These are phyloP conservation scores for Leishmania arabica DNA, from an alignment of 208 protist species.

Conservation along the genomic window DNA sequence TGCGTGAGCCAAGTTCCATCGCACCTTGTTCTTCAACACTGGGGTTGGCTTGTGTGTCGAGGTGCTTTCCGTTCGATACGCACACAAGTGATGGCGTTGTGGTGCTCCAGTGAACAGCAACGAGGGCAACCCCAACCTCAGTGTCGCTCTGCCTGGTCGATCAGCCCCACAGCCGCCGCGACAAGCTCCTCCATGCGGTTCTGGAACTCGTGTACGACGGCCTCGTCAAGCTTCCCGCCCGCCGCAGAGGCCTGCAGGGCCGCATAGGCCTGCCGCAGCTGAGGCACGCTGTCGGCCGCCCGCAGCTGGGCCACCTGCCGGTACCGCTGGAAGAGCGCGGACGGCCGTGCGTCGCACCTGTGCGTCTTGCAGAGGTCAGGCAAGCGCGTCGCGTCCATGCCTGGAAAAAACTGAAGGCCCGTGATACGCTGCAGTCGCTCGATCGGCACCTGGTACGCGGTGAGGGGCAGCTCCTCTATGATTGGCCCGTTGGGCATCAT, in stretches of 20 bases:
- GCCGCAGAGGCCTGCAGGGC: conserved; percentile 27
- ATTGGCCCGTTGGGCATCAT: conserved; percentile 82
- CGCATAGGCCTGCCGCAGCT: conserved; percentile 51
- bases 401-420: conserved; percentile 79
- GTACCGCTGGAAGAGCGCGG: conserved; percentile 53
- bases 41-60: not conserved
- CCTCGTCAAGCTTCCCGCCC: conserved; percentile 34
- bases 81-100: not conserved
- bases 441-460: conserved; percentile 70
- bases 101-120: not conserved
- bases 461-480: conserved; percentile 64
- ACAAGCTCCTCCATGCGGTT: conserved; percentile 52
- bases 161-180: conserved; percentile 24
- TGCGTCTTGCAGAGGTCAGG: conserved; percentile 58
- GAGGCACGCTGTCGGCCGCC: conserved; percentile 48
- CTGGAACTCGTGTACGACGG: conserved; percentile 46
- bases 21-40: not conserved
- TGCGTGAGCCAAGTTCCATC: not conserved
- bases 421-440: conserved; percentile 52
- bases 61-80: not conserved
- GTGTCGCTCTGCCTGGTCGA: conserved; percentile 20
- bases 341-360: conserved; percentile 48
- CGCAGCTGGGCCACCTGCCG: conserved; percentile 67
- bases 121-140: not conserved
- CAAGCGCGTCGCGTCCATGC: conserved; percentile 30